phyloP scores from a whole-genome alignment of 2,329 filamentous ascomycete genomes.

The Alternaria brassicae region DNA sequence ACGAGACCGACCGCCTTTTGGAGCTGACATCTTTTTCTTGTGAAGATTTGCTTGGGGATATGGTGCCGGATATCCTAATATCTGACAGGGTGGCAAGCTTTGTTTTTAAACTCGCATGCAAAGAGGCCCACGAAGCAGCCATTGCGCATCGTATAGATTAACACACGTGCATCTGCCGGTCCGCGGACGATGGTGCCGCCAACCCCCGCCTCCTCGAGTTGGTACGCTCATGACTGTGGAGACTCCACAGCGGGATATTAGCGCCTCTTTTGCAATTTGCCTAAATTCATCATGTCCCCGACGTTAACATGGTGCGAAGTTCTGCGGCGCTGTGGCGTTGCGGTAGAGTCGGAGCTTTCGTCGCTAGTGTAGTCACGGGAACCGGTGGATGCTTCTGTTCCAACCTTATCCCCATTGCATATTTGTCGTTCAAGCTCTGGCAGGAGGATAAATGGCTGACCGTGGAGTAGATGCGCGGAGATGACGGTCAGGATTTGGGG shows the following conservation, averaged over 20 bases:
- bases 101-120: neutral
- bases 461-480: neutral
- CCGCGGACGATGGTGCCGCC: neutral
- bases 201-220: slow-evolving; percentile 1
- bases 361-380: no score
- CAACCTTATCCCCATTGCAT: neutral
- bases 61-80: neutral
- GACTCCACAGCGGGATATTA: slow-evolving; percentile 11
- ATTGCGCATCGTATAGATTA: neutral
- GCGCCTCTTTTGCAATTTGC: slow-evolving; percentile 4
- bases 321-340: neutral
- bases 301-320: neutral
- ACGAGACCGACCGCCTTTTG: neutral
- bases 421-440: neutral
- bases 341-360: neutral
- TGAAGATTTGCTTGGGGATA: neutral
- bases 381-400: no score
- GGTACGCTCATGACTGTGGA: slow-evolving; percentile 1
- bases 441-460: neutral
- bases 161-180: slow-evolving; percentile 2
- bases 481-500: neutral
- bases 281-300: slow-evolving; percentile 2
- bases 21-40: neutral
- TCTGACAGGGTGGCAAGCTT: neutral
- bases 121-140: neutral